Evolutionary conservation across 352 stramenopile genomes (phyloP).

Genomic region (Elongisporangium prolatum): DNA sequence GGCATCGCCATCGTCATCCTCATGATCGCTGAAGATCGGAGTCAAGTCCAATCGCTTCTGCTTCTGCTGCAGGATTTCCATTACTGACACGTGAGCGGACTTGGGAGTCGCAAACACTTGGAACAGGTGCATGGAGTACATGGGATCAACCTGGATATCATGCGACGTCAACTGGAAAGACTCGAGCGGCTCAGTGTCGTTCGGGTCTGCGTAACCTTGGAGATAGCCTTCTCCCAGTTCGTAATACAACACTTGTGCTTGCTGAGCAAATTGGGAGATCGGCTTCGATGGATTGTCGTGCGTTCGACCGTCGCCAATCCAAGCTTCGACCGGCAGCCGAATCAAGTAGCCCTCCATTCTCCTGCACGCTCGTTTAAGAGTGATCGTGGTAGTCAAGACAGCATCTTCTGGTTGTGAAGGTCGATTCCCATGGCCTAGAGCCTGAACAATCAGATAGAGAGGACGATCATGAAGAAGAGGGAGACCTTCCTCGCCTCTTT

Average conservation of each 20-base stretch:
- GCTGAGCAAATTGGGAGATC: constrained; percentile 14
- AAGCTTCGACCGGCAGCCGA: constrained; percentile 31
- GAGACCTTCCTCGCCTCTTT: not conserved
- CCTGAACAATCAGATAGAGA: not conserved
- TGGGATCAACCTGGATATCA: constrained; percentile 51
- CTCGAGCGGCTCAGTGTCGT: constrained; percentile 36
- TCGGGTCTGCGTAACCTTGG: constrained; percentile 36
- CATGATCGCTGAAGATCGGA: constrained; percentile 16
- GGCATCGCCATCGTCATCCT: constrained; percentile 17
- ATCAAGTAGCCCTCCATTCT: constrained; percentile 82
- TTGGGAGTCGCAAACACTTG: constrained; percentile 32
- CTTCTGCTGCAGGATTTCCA: not conserved
- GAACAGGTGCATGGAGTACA: constrained; percentile 64
- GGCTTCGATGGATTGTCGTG: constrained; percentile 9
- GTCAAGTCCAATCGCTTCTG: constrained; percentile 18
- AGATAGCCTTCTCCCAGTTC: constrained; percentile 59
- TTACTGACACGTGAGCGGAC: not conserved
- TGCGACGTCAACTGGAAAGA: constrained; percentile 57
- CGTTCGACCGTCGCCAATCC: constrained; percentile 10
- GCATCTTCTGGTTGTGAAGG: not conserved
- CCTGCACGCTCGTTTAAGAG: not conserved
- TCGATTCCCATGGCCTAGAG: not conserved
- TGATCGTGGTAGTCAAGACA: not conserved
- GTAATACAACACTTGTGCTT: constrained; percentile 53
- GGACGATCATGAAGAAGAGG: not conserved